Evolutionary conservation across 1,139 yeast genomes (phyloP), one percentile per base, ranked within the genome.

Genomic region (Waltiozyma sp.): DNA sequence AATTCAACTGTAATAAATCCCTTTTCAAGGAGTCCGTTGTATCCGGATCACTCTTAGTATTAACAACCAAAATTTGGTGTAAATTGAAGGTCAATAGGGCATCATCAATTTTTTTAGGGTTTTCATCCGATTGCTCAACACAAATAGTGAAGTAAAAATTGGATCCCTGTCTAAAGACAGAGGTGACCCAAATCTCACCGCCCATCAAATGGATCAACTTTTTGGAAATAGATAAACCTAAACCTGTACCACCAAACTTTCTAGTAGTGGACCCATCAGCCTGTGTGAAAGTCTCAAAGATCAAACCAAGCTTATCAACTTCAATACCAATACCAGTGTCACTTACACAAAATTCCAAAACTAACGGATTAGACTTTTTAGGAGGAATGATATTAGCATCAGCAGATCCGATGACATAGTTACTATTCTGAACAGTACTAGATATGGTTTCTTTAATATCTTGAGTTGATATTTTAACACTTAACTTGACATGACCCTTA

Each of bases 261-360:
- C 95, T 74, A 1, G 95, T 86, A 1, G 95, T 85, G 3, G 94
- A 84, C 41, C 95, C 95, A 65, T 86, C 95, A 4, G 95, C 95
- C 62, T 86, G 95, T 55, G 95, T 82, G 65, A 86, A 86, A 2
- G 93, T 86, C 58, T 85, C 95, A 56, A 86, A 86, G 56, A 86
- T 85, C 38, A 86, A 72, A 38, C 87, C 94, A 38, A 86, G 69
- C 58, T 85, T 86, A 57, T 85, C 94, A 56, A 76, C 78, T 55
- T 81, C 87, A 49, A 86, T 86, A 54, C 95, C 95, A 53, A 85
- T 85, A 61, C 95, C 95, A 1, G 95, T 86, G 61, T 85, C 95
- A 53, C 88, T 76, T 7, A 86, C 95, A 63, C 94, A 83, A 55
- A 86, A 84, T 61, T 86, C 91, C 45, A 86, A 69, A 57, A 80